Evolutionary conservation across 768 basidiomycete genomes (phyloP), one percentile per base, ranked within the genome.

Genomic region (Ephemerocybe angulata): DNA sequence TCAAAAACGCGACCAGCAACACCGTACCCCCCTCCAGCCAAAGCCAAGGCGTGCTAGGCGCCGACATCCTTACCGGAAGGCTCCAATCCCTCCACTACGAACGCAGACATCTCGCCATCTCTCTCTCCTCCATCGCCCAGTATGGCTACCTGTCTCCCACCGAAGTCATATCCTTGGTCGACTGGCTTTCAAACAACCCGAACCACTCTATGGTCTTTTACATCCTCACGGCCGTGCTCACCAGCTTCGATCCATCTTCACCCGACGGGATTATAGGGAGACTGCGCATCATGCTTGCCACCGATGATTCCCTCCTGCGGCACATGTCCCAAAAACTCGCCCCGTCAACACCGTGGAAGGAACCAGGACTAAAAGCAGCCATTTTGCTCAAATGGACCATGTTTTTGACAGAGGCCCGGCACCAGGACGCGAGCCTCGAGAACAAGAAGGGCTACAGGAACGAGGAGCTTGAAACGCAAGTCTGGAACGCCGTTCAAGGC

Each of bases 371-470:
- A 15, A 89, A 87, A 63, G 86, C 90, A 0, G 77, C 80, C 1
- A 63, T 94, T 4, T 70, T 88, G n/a, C 77, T 97, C 35, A 90
- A 91, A 64, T 95, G 92, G 91, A 88, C 92, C 0, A 76, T 95
- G 55, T 91, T 92, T 67, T 74, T 93, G 60, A 86, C 90, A 1
- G 86, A 90, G 58, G 79, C 84, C 5, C 78, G 91, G 24, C 85
- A 87, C 64, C 79, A 81, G 19, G 84, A 90, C 60, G 72, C 83
- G 1, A 75, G 78, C 3, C 68, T 93, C 33, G 86, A 89, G 60
- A 77, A 82, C 60, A 75, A 76, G 28, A 76, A 74, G 5, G 89
- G 85, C 2, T 87, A 86, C 70, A 84, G 77, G 58, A 85, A 89
- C 1, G 88, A 91, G 50, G 85, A 88, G 52, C 77, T 95, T 38